A percentile compares a stretch with the other conserved stretches of the same genome.
Evolutionary conservation across 805 yeast genomes (phyloP).

Genomic region (Hemisphaericaspora nanyangensis): DNA sequence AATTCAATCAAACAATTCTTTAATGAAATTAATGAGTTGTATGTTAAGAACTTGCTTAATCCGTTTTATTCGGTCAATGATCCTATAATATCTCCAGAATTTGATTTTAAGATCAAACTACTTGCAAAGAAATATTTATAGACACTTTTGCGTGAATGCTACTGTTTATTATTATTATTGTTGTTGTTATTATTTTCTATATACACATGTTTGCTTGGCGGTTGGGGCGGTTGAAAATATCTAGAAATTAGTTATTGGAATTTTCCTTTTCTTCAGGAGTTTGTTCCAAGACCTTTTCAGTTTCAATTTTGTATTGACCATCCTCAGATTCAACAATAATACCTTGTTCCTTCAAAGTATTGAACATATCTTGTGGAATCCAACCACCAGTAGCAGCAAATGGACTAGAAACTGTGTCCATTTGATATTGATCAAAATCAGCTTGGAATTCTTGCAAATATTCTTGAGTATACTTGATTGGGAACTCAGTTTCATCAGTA

Average conservation of each 20-base stretch:
- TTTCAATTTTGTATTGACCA: constrained; percentile 36
- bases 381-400: constrained; percentile 91
- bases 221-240: not conserved
- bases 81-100: constrained; percentile 67
- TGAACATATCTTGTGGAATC: constrained; percentile 94
- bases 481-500: constrained; percentile 42
- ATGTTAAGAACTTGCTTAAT: constrained; percentile 76
- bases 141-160: not conserved
- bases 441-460: constrained; percentile 56
- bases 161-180: too few relatives aligned
- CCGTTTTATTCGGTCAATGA: constrained; percentile 83
- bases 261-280: constrained; percentile 1
- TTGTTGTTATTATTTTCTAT: too few relatives aligned
- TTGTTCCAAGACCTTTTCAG: constrained; percentile 22
- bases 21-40: constrained; percentile 79
- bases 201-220: too few relatives aligned
- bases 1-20: constrained; percentile 80
- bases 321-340: constrained; percentile 54
- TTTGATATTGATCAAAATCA: constrained; percentile 63
- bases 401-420: constrained; percentile 64
- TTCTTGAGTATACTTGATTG: constrained; percentile 56
- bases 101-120: constrained; percentile 69
- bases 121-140: constrained; percentile 75
- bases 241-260: not conserved
- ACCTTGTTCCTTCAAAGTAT: constrained; percentile 62